Base-by-base conservation (phyloP, 1,139 yeast species). In the Lodderomyces margitis region DNA sequence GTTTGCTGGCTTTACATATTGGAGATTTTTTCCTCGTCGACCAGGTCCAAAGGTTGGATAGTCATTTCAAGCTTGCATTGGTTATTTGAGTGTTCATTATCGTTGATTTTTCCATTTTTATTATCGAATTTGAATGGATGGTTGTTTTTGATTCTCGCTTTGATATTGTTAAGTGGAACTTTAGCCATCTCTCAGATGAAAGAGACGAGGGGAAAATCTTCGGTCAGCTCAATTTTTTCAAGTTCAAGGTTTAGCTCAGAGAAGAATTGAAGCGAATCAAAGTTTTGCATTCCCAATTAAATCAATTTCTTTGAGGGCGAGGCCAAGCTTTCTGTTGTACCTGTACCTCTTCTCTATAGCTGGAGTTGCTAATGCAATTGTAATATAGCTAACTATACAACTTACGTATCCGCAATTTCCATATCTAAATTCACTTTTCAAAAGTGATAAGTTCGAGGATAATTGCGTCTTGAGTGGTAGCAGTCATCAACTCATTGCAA, bases 1-100 rank as follows among this genome's bases (percentile, higher is more conserved):
- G 70, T 70, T 3, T 69, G 80, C 34, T 73, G 78, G 77, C 60
- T 82, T 10, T 80, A 78, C 51, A 71, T 81, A 1, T 70, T 75
- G 37, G 87, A 82, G 49, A 59, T 80, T 3, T 70, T 80, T 32
- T 79, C 81, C 0, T 59, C 61, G 1, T 59, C 63, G 14, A 68
- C 78, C 2, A 68, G 78, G 43, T 58, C 75, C 0, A 74, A 72
- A 44, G 83, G 83, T 0, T 63, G 76, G 23, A 70, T 84, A 1
- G 48, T 80, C 3, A 75, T 83, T 38, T 70, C 80, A 65, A 63
- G 76, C 24, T 56, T 66, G 2, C 78, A 82, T 1, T 81, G 85
- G 84, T 50, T 69, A 1, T 52, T 70, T 24, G 75, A 70, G 48
- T 73, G 75, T 19, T 40, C 56, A 0, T 53, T 72, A 37, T 67